Evolutionary conservation across 2,329 filamentous ascomycete species (phyloP).

Genomic region (Neofusicoccum parvum): DNA sequence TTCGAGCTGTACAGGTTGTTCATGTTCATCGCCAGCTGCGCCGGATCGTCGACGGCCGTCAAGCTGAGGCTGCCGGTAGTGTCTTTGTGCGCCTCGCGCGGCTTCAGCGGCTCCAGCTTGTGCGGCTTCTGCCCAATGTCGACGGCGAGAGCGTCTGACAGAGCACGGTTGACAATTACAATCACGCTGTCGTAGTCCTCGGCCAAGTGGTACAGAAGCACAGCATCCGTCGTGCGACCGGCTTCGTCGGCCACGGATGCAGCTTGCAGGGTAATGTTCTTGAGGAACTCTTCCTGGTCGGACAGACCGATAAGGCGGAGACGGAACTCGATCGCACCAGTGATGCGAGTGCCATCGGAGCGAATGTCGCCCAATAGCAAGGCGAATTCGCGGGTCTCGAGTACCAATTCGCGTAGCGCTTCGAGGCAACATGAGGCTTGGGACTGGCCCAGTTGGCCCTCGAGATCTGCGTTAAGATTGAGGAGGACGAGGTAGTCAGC

Average conservation of each 20-base stretch:
- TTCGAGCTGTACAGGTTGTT: slow-evolving; percentile 63
- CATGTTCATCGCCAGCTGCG: slow-evolving; percentile 65
- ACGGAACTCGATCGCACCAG: slow-evolving; percentile 84
- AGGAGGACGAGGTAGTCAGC: slow-evolving; percentile 92
- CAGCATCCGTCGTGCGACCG: slow-evolving; percentile 88
- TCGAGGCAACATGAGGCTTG: slow-evolving; percentile 87
- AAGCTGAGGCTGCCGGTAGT: slow-evolving; percentile 62
- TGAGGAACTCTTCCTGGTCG: slow-evolving; percentile 81
- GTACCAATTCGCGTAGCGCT: slow-evolving; percentile 85
- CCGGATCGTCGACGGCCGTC: slow-evolving; percentile 68
- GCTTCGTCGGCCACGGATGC: slow-evolving; percentile 93
- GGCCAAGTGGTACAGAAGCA: slow-evolving; percentile 90
- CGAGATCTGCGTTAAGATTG: slow-evolving; percentile 85
- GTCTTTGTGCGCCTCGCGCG: slow-evolving; percentile 51
- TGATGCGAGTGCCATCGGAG: slow-evolving; percentile 80
- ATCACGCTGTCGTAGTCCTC: slow-evolving; percentile 96
- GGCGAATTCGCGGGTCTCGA: slow-evolving; percentile 97
- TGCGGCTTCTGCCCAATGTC: slow-evolving; percentile 82
- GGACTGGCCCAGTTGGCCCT: slow-evolving; percentile 70
- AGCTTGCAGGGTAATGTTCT: slow-evolving; percentile 88
- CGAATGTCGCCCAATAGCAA: slow-evolving; percentile 89
- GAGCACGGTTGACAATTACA: slow-evolving; percentile 80
- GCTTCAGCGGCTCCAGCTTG: slow-evolving; percentile 78
- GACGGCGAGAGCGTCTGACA: slow-evolving; percentile 85
- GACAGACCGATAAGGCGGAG: slow-evolving; percentile 77